phyloP scores from a whole-genome alignment of 2,329 filamentous ascomycete species.

The Aspergillus novofumigatus region DNA sequence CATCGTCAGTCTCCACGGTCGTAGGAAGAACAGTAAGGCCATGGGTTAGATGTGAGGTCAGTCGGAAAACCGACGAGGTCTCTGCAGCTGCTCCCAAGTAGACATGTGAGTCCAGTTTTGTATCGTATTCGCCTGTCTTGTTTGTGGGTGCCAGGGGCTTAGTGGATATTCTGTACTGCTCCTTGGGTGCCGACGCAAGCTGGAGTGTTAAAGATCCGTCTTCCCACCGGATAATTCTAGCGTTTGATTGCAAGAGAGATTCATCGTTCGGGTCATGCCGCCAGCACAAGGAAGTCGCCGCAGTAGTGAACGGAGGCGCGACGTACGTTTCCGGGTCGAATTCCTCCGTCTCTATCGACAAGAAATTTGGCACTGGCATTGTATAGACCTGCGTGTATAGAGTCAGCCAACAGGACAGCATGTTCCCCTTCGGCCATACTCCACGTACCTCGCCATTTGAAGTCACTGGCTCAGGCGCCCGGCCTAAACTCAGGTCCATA shows the following conservation, averaged over 20 bases:
- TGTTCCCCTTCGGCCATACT: background rate
- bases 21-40: slow-evolving; percentile 55
- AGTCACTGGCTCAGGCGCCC: slow-evolving; percentile 54
- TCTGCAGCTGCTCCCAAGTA: slow-evolving; percentile 60
- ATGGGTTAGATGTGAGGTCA: slow-evolving; percentile 61
- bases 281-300: slow-evolving; percentile 63
- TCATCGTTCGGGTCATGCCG: slow-evolving; percentile 59
- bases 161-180: slow-evolving; percentile 57
- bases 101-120: slow-evolving; percentile 57
- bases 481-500: slow-evolving; percentile 54
- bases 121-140: slow-evolving; percentile 48
- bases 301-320: slow-evolving; percentile 59
- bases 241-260: slow-evolving; percentile 58
- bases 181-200: slow-evolving; percentile 57
- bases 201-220: slow-evolving; percentile 65
- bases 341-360: slow-evolving; percentile 57
- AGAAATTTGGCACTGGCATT: slow-evolving; percentile 60
- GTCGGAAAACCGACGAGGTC: slow-evolving; percentile 54
- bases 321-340: slow-evolving; percentile 60
- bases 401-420: background rate
- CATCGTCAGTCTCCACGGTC: slow-evolving; percentile 54
- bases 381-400: slow-evolving; percentile 50
- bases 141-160: slow-evolving; percentile 57
- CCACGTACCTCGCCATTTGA: slow-evolving; percentile 37
- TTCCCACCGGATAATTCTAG: slow-evolving; percentile 62